Base-by-base conservation (phyloP, 2,329 filamentous ascomycete species). In the Colletotrichum spaethianum region DNA sequence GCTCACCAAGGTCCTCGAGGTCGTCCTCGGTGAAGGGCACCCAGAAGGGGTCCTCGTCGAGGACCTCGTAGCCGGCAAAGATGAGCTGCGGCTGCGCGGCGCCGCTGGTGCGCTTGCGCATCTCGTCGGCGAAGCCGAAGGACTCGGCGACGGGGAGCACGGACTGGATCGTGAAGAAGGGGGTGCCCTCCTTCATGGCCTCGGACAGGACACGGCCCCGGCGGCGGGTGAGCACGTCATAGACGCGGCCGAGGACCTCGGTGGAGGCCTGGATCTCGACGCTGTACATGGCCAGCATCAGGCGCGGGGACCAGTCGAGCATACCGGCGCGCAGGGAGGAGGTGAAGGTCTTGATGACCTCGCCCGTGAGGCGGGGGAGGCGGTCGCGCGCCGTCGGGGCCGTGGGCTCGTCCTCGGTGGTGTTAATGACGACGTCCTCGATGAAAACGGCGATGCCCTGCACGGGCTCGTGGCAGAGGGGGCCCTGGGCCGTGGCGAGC, bases 21-120 rank as follows among this genome's bases (percentile, higher is more conserved):
- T 99, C 94, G 80, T 98, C 96, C 80, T 98, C 96, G 0, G 96
- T 98, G 75, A 94, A 95, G 1, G 96, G 96, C 57, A 97, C 95
- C 96, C 96, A 99, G 85, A 97, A 97, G 0, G 96, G 96, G 85
- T 99, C 96, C 83, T 98, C 93, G 80, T 98, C 95, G 2, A 98
- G 86, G 76, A 97, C 90, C 82, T 98, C 94, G 79, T 95, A 99
- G 0, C 96, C 96, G 9, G 94, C 90, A 80, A 98, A 99, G 73
- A 97, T 93, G 46, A 99, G 88, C 86, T 98, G 96, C 61, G 96
- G 96, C 78, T 94, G 93, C 0, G 96, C 96, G 3, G 93, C 94
- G 3, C 96, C 96, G 8, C 92, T 95, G 0, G 95, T 98, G 8
- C 95, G 90, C 84, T 98, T 98, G 70, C 96, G 91, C 84, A 99